Conservation (phyloP, 2,329 filamentous ascomycete species). For the Lecanosticta acicola region DNA sequence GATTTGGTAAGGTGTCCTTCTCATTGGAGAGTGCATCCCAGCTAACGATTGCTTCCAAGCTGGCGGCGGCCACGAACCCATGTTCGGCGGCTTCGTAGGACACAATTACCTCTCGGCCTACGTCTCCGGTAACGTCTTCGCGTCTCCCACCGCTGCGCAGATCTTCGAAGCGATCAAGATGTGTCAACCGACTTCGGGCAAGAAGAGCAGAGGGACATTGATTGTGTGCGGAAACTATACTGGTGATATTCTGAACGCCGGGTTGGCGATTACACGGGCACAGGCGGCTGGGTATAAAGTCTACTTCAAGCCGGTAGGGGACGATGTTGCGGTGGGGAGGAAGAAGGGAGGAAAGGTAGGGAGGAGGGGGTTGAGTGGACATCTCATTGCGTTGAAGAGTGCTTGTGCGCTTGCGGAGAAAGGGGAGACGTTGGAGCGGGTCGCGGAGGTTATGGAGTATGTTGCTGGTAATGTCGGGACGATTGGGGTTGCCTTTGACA, state of each 20-base stretch:
- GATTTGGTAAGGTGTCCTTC: conserved; percentile 18
- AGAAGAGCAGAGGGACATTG: conserved; percentile 45
- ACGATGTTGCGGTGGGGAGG: conserved; percentile 60
- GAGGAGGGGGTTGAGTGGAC: conserved; percentile 56
- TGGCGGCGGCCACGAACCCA: conserved; percentile 48
- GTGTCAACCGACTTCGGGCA: conserved; percentile 46
- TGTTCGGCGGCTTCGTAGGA: conserved; percentile 60
- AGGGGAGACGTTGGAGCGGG: conserved; percentile 30
- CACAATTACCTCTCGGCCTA: conserved; percentile 56
- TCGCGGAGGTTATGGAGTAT: conserved; percentile 36
- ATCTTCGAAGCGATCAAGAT: conserved; percentile 54
- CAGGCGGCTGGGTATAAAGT: conserved; percentile 51
- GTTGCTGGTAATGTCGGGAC: conserved; percentile 34
- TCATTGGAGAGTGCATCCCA: too few species aligned
- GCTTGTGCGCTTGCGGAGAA: conserved; percentile 49
- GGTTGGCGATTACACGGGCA: conserved; percentile 55
- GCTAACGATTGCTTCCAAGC: conserved; percentile 6
- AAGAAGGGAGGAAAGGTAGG: conserved; percentile 54
- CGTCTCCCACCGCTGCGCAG: conserved; percentile 58
- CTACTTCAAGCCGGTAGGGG: conserved; percentile 56
- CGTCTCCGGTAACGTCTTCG: conserved; percentile 59
- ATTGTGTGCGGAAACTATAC: conserved; percentile 62
- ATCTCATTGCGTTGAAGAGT: conserved; percentile 57
- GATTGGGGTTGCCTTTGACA: conserved; percentile 33
- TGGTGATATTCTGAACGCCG: conserved; percentile 59